Percentiles rank a stretch among this genome's conserved stretches.
These are phyloP conservation scores for Schoenoplectus triqueter DNA, from an alignment of 202 grass and related monocot species.

Conservation along the genomic window DNA sequence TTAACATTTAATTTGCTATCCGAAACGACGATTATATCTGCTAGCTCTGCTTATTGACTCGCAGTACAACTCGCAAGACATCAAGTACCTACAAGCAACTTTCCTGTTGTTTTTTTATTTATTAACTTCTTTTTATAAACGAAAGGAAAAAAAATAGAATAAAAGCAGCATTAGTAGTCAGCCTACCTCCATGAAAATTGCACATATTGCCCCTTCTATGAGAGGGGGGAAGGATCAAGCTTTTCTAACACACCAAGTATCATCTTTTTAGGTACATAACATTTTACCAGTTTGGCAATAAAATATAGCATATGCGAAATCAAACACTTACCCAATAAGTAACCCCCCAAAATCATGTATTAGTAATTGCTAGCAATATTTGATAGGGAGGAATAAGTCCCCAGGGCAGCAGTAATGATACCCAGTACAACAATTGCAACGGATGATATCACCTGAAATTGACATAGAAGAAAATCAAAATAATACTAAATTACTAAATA, in stretches of 20 bases:
- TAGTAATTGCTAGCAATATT: constrained; percentile 53
- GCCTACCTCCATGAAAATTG: background rate
- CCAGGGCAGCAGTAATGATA: constrained; percentile 45
- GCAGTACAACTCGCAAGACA: background rate
- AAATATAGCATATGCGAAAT: background rate
- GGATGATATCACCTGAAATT: constrained; percentile 60
- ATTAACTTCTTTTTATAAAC: background rate
- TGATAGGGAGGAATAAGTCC: constrained; percentile 72
- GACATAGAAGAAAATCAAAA: constrained; percentile 11
- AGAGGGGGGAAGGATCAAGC: background rate
- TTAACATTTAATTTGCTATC: too few relatives aligned
- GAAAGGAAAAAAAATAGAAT: background rate
- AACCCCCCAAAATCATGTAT: constrained; percentile 14
- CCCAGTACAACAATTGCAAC: constrained; percentile 57
- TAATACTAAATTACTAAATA: background rate
- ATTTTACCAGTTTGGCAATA: constrained; percentile 10
- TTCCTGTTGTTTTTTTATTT: background rate
- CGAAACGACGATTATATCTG: too few relatives aligned
- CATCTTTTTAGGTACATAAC: background rate
- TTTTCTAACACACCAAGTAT: background rate
- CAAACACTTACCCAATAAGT: background rate
- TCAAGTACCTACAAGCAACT: background rate
- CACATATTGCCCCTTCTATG: background rate
- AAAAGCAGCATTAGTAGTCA: background rate
- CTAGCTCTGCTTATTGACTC: background rate